These are phyloP conservation scores for Gamsiella multidivaricata DNA, from an alignment of 192 early-diverging fungal genomes.

Conservation along the genomic window DNA sequence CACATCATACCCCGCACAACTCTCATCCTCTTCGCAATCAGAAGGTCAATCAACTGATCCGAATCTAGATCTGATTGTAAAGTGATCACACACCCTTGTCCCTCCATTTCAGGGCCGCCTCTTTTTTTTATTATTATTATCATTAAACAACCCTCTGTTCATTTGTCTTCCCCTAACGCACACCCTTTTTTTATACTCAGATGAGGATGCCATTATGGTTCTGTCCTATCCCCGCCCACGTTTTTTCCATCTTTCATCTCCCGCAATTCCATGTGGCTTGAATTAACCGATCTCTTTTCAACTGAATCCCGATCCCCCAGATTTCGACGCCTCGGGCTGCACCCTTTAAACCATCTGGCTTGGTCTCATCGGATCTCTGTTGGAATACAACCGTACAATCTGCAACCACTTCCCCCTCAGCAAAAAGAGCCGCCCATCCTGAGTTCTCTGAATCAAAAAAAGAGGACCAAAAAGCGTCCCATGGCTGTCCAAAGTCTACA, in stretches of 20 bases:
- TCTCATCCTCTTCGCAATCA: too few relatives aligned
- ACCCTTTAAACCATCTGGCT: too few relatives aligned
- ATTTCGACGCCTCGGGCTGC: too few relatives aligned
- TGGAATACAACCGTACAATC: not conserved
- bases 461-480: constrained; percentile 44
- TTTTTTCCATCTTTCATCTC: not conserved
- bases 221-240: not conserved
- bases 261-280: not conserved
- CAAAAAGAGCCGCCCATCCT: constrained; percentile 22
- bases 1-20: too few relatives aligned
- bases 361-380: not conserved
- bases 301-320: too few relatives aligned
- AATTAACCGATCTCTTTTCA: not conserved
- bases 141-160: not conserved
- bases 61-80: too few relatives aligned
- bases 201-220: too few relatives aligned
- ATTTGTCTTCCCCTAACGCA: not conserved
- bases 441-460: constrained; percentile 31
- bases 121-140: not conserved
- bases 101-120: not conserved
- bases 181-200: not conserved
- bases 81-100: not conserved
- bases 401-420: not conserved
- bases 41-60: too few relatives aligned
- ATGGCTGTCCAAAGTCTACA: constrained; percentile 27